phyloP scores from a whole-genome alignment of 495 filamentous ascomycete genomes.

The Penicillium manginii region DNA sequence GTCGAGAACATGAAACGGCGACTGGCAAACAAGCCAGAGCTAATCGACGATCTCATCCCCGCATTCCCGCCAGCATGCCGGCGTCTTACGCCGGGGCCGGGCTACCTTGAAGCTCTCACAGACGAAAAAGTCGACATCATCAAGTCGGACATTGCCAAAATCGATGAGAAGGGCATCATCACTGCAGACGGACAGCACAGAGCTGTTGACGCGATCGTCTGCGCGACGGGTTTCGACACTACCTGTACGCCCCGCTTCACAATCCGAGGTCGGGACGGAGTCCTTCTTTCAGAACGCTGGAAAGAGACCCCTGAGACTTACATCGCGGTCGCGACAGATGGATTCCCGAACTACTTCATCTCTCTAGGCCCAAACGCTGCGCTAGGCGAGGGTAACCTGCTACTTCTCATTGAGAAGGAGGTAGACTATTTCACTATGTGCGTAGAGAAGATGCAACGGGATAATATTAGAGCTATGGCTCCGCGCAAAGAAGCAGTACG shows the following conservation, averaged over 20 bases:
- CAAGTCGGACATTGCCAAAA: slow-evolving; percentile 41
- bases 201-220: slow-evolving; percentile 46
- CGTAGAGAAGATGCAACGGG: slow-evolving; percentile 53
- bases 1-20: slow-evolving; percentile 46
- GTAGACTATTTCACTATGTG: slow-evolving; percentile 57
- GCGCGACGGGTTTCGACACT: slow-evolving; percentile 62
- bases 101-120: slow-evolving; percentile 53
- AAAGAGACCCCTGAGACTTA: slow-evolving; percentile 58
- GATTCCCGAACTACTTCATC: slow-evolving; percentile 70
- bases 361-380: slow-evolving; percentile 51
- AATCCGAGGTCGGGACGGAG: slow-evolving; percentile 50
- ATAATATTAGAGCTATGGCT: slow-evolving; percentile 48
- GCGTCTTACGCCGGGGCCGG: slow-evolving; percentile 54
- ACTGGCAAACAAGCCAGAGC: slow-evolving; percentile 39
- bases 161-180: slow-evolving; percentile 51
- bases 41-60: slow-evolving; percentile 39
- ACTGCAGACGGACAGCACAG: slow-evolving; percentile 51
- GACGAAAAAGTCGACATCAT: slow-evolving; percentile 52
- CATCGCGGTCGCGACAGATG: slow-evolving; percentile 60
- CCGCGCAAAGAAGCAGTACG: slow-evolving; percentile 45
- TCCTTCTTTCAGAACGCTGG: slow-evolving; percentile 54
- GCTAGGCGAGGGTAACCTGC: slow-evolving; percentile 50
- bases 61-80: slow-evolving; percentile 54
- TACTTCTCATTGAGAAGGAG: slow-evolving; percentile 49
- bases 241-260: slow-evolving; percentile 53